Evolutionary conservation across 129 eudicot genomes (phyloP).

Genomic region (Smallanthus sonchifolius): DNA sequence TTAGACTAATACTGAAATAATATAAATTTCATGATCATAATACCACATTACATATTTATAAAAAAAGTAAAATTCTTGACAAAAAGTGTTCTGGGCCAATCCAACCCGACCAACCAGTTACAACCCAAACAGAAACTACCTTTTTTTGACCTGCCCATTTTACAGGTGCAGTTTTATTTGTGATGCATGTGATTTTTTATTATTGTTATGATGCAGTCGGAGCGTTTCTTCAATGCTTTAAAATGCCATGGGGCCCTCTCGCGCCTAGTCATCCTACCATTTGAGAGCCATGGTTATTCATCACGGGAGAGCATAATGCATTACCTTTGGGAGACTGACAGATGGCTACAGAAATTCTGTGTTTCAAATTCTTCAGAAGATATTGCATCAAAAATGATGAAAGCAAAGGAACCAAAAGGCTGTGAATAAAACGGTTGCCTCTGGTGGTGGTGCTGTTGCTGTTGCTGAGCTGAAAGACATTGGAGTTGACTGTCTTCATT

Average conservation of each 20-base stretch:
- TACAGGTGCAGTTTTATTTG: neutral
- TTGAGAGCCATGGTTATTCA: conserved; percentile 92
- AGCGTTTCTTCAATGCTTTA: conserved; percentile 85
- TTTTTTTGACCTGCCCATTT: neutral
- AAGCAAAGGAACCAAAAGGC: conserved; percentile 21
- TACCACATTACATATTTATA: neutral
- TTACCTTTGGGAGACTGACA: conserved; percentile 93
- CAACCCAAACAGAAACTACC: too few relatives aligned
- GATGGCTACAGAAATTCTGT: conserved; percentile 90
- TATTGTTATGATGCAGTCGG: conserved; percentile 58
- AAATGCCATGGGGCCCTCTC: conserved; percentile 97
- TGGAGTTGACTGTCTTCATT: conserved; percentile 33
- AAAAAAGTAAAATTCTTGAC: neutral
- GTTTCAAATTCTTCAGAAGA: conserved; percentile 39
- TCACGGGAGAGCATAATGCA: conserved; percentile 99
- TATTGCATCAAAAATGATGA: conserved; percentile 10
- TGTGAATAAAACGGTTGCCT: conserved; percentile 45
- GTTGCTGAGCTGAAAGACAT: conserved; percentile 47
- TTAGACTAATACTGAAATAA: neutral
- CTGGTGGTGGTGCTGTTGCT: conserved; percentile 71
- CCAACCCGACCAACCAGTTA: neutral
- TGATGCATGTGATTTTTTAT: neutral
- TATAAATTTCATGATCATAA: neutral
- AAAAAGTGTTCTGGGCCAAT: neutral
- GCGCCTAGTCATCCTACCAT: conserved; percentile 86